Evolutionary conservation across 805 yeast genomes (phyloP), one percentile per base, ranked within the genome.

Genomic region (Blastobotrys attinorum): DNA sequence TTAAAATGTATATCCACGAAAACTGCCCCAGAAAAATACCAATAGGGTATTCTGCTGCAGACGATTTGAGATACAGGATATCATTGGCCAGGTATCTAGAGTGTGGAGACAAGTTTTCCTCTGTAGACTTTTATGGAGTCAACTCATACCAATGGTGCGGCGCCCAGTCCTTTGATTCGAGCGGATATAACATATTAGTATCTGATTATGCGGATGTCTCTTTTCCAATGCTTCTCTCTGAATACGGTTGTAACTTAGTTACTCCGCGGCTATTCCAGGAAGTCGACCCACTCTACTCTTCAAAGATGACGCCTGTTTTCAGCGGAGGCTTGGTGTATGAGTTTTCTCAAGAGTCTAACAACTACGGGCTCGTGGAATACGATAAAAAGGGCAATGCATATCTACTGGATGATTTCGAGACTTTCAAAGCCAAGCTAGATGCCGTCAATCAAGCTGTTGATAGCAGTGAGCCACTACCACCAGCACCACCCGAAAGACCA

Each of bases 1-100:
- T 90, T 67, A 89, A 89, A 61, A 65, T 65, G 22, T 90, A 83
- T 58, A 79, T 86, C 48, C 59, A 65, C 6, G 54, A 59, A 22
- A 76, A 85, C 54, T 63, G 78, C 3, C 73, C 77, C 1, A 72
- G 98, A 44, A 56, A 57, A 11, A 75, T 90, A 15, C 97, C 97
- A 0, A 85, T 90, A 31, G 97, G 97, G 0, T 90, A 90, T 61
- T 87, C 97, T 0, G 97, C 97, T 0, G 97, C 97, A 1, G 97
- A 90, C 64, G 97, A 89, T 57, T 70, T 89, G 47, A 64, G 71
- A 41, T 89, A 76, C 62, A 71, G 97, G 55, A 74, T 76, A 6
- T 74, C 96, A 0, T 70, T 89, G 39, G 82, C 96, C 0, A 73
- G 77, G 45, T 90, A 84, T 59, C 71, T 90, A 44, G 90, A 82